Base-by-base conservation (phyloP, 306 rosid species). In the Coriaria nepalensis region DNA sequence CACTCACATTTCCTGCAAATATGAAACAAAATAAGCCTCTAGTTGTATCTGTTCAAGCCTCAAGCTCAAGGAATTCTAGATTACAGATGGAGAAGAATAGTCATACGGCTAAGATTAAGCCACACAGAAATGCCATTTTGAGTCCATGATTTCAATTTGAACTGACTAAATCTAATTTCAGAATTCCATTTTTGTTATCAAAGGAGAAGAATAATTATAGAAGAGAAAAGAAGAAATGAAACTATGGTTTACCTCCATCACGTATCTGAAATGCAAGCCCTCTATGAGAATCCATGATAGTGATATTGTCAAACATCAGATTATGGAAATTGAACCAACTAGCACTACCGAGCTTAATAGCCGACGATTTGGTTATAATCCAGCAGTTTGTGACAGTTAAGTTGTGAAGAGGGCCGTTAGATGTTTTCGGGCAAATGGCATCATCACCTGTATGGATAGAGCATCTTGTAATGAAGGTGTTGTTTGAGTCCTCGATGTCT, bases 361-460 rank as follows among this genome's bases (percentile, higher is more conserved):
- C 96, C 6, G 86, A 83, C 49, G 96, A 87, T 59, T 87, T 87
- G 46, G 86, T 71, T 41, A 93, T 74, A 54, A 88, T 88, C 94
- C 94, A 88, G 73, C 68, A 64, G 53, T 88, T 37, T 0, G 86
- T 78, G 14, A 58, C 93, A 0, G 86, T 88, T 12, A 88, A 66
- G 61, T 83, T 83, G 63, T 69, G 64, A 9, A 88, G 69, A 11
- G 96, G 83, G 38, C 83, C 81, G 7, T 78, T 63, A 53, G 39
- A 78, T 8, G 96, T 68, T 70, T 88, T 88, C 6, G 95, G 93
- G 68, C 95, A 83, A 57, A 88, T 81, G 13, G 93, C 96, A 74
- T 88, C 96, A 56, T 88, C 96, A 14, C 95, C 93, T 5, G 95
- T 88, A 58, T 88, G 73, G 5, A 88, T 88, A 72, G 72, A 86